phyloP scores from a whole-genome alignment of 2,329 filamentous ascomycete species.

The Colletotrichum cereale region DNA sequence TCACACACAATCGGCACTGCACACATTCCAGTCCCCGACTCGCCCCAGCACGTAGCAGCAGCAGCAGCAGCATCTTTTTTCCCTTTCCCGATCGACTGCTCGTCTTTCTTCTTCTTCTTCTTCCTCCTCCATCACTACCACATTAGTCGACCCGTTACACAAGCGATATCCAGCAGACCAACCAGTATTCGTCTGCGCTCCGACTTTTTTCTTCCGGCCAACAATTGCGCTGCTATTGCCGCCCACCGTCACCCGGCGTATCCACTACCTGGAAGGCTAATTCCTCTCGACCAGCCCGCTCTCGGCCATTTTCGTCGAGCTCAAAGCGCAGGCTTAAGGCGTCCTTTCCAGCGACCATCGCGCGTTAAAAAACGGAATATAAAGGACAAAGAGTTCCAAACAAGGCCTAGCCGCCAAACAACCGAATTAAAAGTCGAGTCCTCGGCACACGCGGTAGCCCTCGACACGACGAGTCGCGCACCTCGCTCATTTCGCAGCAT shows the following conservation, averaged over 20 bases:
- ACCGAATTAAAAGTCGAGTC: constrained; percentile 12
- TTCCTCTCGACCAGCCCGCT: constrained; percentile 33
- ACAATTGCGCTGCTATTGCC: constrained; percentile 11
- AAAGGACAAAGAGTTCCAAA: constrained; percentile 31
- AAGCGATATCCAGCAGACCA: constrained; percentile 28
- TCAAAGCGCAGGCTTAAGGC: constrained; percentile 36
- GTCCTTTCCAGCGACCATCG: constrained; percentile 18
- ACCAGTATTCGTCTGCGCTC: constrained; percentile 21
- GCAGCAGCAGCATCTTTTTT: not conserved
- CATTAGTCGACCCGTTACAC: constrained; percentile 24
- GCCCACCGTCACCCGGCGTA: constrained; percentile 22
- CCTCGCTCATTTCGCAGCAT: constrained; percentile 21
- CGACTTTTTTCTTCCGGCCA: constrained; percentile 31
- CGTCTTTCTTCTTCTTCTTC: not conserved
- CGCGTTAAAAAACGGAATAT: constrained; percentile 5
- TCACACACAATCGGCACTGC: constrained; percentile 24
- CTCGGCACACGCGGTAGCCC: constrained; percentile 13
- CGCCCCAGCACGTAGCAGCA: constrained; percentile 1
- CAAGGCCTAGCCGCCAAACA: constrained; percentile 16
- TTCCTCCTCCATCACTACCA: not conserved
- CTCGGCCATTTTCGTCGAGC: constrained; percentile 37
- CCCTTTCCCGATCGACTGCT: not conserved
- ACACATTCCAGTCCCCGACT: constrained; percentile 27
- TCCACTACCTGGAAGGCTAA: constrained; percentile 26
- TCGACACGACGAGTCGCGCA: constrained; percentile 24